Percentiles rank a stretch among this genome's conserved stretches.
Conservation (phyloP, 331 rosid genomes). For the Malus hybrid region DNA sequence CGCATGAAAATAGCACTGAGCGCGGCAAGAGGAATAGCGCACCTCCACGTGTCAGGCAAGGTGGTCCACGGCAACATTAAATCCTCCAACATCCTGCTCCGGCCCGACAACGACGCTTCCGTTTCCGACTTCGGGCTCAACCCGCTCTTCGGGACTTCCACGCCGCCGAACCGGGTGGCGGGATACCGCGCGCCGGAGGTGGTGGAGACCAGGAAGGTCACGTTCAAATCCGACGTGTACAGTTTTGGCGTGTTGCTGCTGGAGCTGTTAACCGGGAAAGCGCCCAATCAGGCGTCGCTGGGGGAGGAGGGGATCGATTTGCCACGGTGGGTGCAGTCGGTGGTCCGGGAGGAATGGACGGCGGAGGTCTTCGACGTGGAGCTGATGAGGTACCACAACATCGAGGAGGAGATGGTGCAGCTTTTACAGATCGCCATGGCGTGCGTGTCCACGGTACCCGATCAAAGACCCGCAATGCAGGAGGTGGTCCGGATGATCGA, state of each 20-base stretch:
- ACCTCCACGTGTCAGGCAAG: slow-evolving; percentile 72
- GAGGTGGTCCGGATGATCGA: slow-evolving; percentile 88
- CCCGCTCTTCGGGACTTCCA: slow-evolving; percentile 50
- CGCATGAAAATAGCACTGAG: slow-evolving; percentile 65
- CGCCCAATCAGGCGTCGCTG: slow-evolving; percentile 85
- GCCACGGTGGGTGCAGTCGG: slow-evolving; percentile 77
- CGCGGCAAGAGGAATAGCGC: slow-evolving; percentile 57
- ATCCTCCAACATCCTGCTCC: slow-evolving; percentile 83
- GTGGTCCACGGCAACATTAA: slow-evolving; percentile 85
- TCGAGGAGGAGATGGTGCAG: slow-evolving; percentile 97
- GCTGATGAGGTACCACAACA: slow-evolving; percentile 72
- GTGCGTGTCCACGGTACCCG: slow-evolving; percentile 80
- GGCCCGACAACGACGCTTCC: slow-evolving; percentile 47
- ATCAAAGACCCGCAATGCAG: slow-evolving; percentile 69
- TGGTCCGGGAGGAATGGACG: slow-evolving; percentile 52
- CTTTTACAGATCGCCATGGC: slow-evolving; percentile 86
- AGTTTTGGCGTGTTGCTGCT: slow-evolving; percentile 78
- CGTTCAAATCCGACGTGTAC: slow-evolving; percentile 89
- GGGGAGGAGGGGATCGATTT: slow-evolving; percentile 94
- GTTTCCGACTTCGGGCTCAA: slow-evolving; percentile 74
- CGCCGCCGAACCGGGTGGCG: slow-evolving; percentile 59
- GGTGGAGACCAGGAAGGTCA: slow-evolving; percentile 55
- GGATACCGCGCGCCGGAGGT: slow-evolving; percentile 90
- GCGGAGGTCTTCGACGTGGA: slow-evolving; percentile 93
- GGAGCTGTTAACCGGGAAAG: slow-evolving; percentile 87